Conservation (phyloP, 768 basidiomycete species). For the Amanita molliuscula region DNA sequence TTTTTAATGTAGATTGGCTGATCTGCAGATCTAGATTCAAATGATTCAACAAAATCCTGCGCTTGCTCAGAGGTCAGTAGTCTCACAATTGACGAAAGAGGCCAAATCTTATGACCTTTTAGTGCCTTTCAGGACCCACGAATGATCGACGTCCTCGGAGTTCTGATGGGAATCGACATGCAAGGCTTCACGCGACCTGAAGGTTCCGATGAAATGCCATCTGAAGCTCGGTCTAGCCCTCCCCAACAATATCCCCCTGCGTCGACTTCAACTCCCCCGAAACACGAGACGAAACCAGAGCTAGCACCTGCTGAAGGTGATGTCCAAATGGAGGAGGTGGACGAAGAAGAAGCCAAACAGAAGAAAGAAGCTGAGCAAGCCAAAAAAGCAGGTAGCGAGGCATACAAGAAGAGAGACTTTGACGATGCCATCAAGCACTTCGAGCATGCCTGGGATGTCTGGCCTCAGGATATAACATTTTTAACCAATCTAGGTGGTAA, state of each 20-base stretch:
- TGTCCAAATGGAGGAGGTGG: conserved; percentile 59
- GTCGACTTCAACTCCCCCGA: conserved; percentile 34
- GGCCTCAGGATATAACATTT: conserved; percentile 90
- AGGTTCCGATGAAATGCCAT: conserved; percentile 72
- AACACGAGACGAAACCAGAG: conserved; percentile 23
- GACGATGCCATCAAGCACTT: conserved; percentile 67
- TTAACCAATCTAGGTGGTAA: conserved; percentile 82
- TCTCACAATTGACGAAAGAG: neutral
- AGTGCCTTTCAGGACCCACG: conserved; percentile 72
- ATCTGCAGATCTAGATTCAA: conserved; percentile 35
- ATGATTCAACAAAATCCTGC: conserved; percentile 59
- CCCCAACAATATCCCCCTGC: conserved; percentile 30
- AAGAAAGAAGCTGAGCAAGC: conserved; percentile 73
- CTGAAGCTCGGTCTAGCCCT: conserved; percentile 32
- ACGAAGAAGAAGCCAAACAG: conserved; percentile 57
- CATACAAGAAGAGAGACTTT: conserved; percentile 84
- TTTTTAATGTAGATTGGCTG: conserved; percentile 1
- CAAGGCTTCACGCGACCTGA: conserved; percentile 78
- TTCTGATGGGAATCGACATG: conserved; percentile 88
- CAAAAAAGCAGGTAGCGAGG: conserved; percentile 69
- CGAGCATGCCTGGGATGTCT: conserved; percentile 84
- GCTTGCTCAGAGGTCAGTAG: conserved; percentile 47
- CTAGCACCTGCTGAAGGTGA: conserved; percentile 38
- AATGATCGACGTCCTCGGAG: conserved; percentile 91
- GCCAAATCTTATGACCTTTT: neutral